Conservation (phyloP, 768 basidiomycete species). For the Boletus edulis region DNA sequence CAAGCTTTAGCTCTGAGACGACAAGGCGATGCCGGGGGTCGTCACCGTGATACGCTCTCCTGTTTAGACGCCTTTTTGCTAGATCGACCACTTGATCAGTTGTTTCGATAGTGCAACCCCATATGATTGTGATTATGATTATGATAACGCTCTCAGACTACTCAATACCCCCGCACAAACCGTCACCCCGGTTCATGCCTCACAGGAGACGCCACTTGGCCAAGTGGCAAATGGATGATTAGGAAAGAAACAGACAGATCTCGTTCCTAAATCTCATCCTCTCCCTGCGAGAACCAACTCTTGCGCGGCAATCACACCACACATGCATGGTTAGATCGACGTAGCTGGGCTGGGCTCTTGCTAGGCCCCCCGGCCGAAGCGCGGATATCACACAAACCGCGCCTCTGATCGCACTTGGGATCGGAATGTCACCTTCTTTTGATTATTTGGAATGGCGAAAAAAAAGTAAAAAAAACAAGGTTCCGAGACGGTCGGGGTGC, state of each 20-base stretch:
- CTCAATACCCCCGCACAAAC: too few relatives aligned
- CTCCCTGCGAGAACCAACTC: background rate
- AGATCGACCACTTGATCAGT: slow-evolving; percentile 6
- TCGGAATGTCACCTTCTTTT: background rate
- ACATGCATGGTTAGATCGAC: slow-evolving; percentile 10
- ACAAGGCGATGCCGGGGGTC: background rate
- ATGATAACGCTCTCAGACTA: too few relatives aligned
- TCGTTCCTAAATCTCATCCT: slow-evolving; percentile 18
- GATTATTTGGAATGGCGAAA: background rate
- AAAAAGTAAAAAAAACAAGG: slow-evolving; percentile 22
- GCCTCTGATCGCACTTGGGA: slow-evolving; percentile 2
- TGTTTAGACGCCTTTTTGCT: slow-evolving; percentile 7
- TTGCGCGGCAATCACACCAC: background rate
- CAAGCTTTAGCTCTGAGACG: too few relatives aligned
- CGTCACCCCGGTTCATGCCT: background rate
- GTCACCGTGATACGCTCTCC: background rate
- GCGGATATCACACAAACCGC: background rate
- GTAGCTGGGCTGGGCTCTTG: too few relatives aligned
- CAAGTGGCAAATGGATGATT: background rate
- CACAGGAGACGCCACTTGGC: too few relatives aligned
- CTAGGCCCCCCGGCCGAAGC: background rate
- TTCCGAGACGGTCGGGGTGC: slow-evolving; percentile 26
- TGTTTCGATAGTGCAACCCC: background rate
- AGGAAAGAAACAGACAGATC: background rate
- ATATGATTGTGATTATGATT: too few relatives aligned